A percentile compares a stretch with the other conserved stretches of the same genome.
Conservation (phyloP, 352 stramenopile species). For the Phytopythium cucurbitacearum region DNA sequence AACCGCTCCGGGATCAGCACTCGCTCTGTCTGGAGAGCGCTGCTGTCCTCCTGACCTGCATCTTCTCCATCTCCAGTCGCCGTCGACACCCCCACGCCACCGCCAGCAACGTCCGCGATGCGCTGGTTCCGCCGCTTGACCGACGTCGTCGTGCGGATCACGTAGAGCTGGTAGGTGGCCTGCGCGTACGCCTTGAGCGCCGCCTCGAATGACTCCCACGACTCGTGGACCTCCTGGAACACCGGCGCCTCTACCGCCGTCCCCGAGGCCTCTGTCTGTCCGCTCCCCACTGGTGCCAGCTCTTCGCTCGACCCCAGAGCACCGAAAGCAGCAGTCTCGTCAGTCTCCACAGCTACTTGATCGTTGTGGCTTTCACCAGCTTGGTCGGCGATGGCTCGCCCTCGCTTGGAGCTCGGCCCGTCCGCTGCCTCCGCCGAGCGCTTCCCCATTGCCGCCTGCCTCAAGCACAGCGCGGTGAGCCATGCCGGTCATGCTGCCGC, state of each 20-base stretch:
- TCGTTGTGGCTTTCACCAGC: too few relatives aligned
- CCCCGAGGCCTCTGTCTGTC: background rate
- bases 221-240: constrained; percentile 48
- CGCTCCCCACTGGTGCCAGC: too few relatives aligned
- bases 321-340: too few relatives aligned
- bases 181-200: constrained; percentile 56
- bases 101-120: constrained; percentile 38
- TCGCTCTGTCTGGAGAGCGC: constrained; percentile 8
- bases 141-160: constrained; percentile 74
- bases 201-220: constrained; percentile 64
- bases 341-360: too few relatives aligned
- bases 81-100: background rate
- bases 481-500: too few relatives aligned
- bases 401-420: background rate
- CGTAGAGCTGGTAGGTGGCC: constrained; percentile 66
- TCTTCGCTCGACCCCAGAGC: too few relatives aligned
- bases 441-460: constrained; percentile 1
- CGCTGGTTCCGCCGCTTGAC: constrained; percentile 66
- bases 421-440: background rate
- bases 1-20: constrained; percentile 56
- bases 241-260: constrained; percentile 28
- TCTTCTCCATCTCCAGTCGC: background rate
- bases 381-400: too few relatives aligned
- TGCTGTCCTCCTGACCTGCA: background rate
- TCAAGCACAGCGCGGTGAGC: too few relatives aligned